phyloP scores from a whole-genome alignment of 495 filamentous ascomycete genomes.

The Aspergillus cavernicola region DNA sequence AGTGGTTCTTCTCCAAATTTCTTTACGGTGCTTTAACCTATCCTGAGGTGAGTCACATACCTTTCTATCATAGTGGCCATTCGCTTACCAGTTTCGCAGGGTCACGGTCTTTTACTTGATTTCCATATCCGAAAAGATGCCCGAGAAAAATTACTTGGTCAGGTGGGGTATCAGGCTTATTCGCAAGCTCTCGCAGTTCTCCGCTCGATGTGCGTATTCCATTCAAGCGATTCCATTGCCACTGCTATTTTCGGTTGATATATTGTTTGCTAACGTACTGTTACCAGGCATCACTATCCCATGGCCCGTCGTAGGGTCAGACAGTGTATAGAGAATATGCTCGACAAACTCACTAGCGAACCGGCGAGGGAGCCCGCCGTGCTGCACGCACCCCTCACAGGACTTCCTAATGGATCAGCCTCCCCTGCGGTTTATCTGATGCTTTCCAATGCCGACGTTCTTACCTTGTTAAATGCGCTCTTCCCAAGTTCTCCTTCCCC shows the following conservation, averaged over 20 bases:
- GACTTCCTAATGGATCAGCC: slow-evolving; percentile 11
- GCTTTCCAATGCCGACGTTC: slow-evolving; percentile 37
- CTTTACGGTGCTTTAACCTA: slow-evolving; percentile 80
- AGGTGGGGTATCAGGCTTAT: slow-evolving; percentile 73
- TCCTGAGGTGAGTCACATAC: slow-evolving; percentile 64
- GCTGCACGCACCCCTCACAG: not conserved
- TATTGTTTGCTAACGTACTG: not conserved
- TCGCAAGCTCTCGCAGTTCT: slow-evolving; percentile 59
- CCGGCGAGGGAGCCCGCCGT: not conserved
- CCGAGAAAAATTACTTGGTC: slow-evolving; percentile 80
- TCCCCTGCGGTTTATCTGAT: slow-evolving; percentile 35
- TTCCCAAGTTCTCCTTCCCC: slow-evolving; percentile 32
- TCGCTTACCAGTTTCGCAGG: slow-evolving; percentile 38
- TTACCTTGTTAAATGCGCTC: slow-evolving; percentile 40
- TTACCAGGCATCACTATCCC: slow-evolving; percentile 36
- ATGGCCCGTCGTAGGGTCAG: slow-evolving; percentile 55
- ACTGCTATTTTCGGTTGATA: not conserved
- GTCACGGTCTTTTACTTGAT: slow-evolving; percentile 81
- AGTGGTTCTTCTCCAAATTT: slow-evolving; percentile 90
- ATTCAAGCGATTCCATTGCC: not conserved
- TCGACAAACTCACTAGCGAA: slow-evolving; percentile 53
- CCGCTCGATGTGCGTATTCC: slow-evolving; percentile 42
- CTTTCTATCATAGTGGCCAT: not conserved
- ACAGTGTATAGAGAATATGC: slow-evolving; percentile 72
- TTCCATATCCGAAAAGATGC: slow-evolving; percentile 90